Base-by-base conservation (phyloP, 1,139 yeast genomes). In the Candida sp. region DNA sequence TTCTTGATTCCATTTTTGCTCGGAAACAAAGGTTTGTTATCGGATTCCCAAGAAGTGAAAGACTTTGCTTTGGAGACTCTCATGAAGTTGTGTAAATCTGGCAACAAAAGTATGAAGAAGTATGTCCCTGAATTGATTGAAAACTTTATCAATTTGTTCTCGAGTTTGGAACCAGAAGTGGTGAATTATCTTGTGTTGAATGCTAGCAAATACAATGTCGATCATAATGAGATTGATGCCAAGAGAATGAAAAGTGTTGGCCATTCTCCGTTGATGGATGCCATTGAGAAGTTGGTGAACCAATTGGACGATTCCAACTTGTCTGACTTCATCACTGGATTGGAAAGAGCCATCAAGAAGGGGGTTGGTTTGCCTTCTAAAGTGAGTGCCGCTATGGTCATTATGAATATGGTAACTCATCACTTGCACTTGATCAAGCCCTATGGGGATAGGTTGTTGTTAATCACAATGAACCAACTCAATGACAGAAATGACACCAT, bases 291-390 rank as follows among this genome's bases (percentile, higher is more conserved):
- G 47, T 68, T 93, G 58, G 71, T 92, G 53, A 87, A 82, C 48
- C 66, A 78, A 40, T 63, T 88, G 9, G 88, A 85, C 62, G 84
- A 76, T 33, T 66, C 70, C 0, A 65, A 77, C 44, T 75, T 89
- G 71, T 80, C 74, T 0, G 81, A 78, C 2, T 76, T 87, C 43
- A 74, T 90, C 5, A 73, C 72, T 4, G 69, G 65, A 49, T 70
- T 85, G 49, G 81, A 69, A 50, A 69, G 62, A 11, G 75, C 86
- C 2, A 77, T 90, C 6, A 85, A 85, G 54, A 80, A 77, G 53
- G 83, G 96, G 0, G 90, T 93, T 32, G 99, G 98, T 0, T 75
- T 94, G 31, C 98, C 98, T 0, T 91, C 98, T 0, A 92, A 92
- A 63, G 92, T 90, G 1, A 92, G 96, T 42, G 92, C 94, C 0